A percentile compares a stretch with the other conserved stretches of the same genome.
Conservation (phyloP, 2,329 filamentous ascomycete genomes). For the Cladosporium sp. region DNA sequence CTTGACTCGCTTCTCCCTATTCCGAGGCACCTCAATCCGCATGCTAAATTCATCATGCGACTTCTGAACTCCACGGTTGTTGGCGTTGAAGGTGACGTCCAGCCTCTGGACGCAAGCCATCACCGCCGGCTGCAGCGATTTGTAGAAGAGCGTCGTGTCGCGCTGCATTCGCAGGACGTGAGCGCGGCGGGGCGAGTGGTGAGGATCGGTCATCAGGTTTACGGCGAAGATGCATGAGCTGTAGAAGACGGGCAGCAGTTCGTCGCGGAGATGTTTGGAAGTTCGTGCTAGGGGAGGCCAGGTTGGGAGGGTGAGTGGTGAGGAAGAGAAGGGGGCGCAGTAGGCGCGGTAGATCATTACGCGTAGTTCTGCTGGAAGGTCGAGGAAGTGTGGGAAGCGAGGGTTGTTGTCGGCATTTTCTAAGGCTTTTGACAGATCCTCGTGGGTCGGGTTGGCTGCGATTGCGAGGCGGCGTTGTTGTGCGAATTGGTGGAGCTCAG, state of each 20-base stretch:
- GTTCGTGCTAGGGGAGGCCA: neutral
- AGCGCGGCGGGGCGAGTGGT: neutral
- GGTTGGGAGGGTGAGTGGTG: neutral
- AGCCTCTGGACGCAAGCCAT: neutral
- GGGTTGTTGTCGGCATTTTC: neutral
- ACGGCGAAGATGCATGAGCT: neutral
- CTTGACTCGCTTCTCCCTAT: neutral
- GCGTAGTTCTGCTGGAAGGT: neutral
- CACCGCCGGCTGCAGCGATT: neutral
- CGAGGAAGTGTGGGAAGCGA: neutral
- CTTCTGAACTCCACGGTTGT: too few relatives aligned
- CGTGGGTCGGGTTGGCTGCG: neutral
- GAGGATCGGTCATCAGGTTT: neutral
- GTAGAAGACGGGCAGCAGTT: neutral
- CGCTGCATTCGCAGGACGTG: neutral
- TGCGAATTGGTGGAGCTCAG: neutral
- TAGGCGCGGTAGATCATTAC: neutral
- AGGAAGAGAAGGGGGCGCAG: neutral
- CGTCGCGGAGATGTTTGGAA: neutral
- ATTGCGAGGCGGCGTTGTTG: neutral
- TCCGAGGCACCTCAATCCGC: neutral
- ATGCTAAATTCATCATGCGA: neutral
- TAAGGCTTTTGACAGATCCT: neutral
- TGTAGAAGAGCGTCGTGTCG: neutral
- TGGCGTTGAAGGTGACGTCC: neutral